A percentile compares a stretch with the other conserved stretches of the same genome.
Evolutionary conservation across 73 alveolate genomes (phyloP).

Genomic region (Paramecium octaurelia): DNA sequence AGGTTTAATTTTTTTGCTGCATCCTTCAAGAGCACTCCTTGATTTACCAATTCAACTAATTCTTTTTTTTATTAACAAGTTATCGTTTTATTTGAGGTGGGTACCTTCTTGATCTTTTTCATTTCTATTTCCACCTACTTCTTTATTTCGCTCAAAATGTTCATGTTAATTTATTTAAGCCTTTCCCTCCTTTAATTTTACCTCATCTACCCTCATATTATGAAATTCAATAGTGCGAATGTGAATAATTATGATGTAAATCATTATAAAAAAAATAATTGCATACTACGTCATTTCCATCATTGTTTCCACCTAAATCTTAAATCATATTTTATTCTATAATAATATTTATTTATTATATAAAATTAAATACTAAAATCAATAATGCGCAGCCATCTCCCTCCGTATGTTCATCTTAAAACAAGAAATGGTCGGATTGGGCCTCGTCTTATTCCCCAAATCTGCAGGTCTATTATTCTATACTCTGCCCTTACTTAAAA

Average conservation of each 20-base stretch:
- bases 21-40: neutral
- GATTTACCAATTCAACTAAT: neutral
- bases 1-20: neutral
- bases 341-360: neutral
- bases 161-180: neutral
- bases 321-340: neutral
- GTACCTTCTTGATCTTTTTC: neutral
- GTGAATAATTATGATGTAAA: neutral
- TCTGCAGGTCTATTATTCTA: neutral
- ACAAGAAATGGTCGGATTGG: neutral
- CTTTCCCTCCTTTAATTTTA: neutral
- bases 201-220: neutral
- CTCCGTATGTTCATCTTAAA: neutral
- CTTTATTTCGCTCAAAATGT: neutral
- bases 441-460: constrained; percentile 9
- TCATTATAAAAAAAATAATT: neutral
- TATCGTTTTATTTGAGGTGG: neutral
- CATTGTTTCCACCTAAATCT: neutral
- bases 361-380: neutral
- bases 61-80: neutral
- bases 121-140: neutral
- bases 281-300: neutral
- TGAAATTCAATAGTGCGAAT: neutral
- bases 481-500: neutral
- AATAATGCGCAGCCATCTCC: neutral